Conservation (phyloP, 768 basidiomycete genomes). For the Rhodosporidiobolus sp. region DNA sequence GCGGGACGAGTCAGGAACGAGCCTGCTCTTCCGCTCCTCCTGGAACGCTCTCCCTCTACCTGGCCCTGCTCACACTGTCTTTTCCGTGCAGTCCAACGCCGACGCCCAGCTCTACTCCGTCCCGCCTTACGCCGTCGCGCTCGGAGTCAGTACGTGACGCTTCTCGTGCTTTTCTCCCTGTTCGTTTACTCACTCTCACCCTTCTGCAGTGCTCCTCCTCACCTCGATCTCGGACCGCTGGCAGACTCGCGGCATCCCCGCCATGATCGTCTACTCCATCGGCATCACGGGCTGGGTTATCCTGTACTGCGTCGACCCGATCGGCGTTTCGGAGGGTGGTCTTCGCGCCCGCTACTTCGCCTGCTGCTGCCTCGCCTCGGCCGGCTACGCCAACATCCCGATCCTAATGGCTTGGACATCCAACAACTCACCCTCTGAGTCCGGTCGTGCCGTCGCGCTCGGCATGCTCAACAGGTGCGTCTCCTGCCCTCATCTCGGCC, state of each 20-base stretch:
- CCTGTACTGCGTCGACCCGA: constrained; percentile 45
- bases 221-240: constrained; percentile 29
- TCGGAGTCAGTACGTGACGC: constrained; percentile 31
- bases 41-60: no score
- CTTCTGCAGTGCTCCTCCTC: constrained; percentile 24
- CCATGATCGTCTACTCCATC: constrained; percentile 47
- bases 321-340: constrained; percentile 31
- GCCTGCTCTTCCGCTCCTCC: no score
- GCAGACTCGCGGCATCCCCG: constrained; percentile 39
- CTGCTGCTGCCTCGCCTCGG: constrained; percentile 48
- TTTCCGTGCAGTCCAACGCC: no score
- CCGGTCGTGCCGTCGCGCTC: constrained; percentile 48
- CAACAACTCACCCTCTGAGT: constrained; percentile 47
- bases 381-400: constrained; percentile 22
- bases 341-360: constrained; percentile 50
- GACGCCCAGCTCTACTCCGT: constrained; percentile 49
- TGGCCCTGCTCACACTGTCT: no score
- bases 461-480: constrained; percentile 49
- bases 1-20: no score
- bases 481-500: neutral
- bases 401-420: constrained; percentile 48
- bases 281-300: constrained; percentile 49
- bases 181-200: neutral
- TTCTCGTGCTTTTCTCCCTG: constrained; percentile 42
- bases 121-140: constrained; percentile 50